Evolutionary conservation across 2,329 filamentous ascomycete species (phyloP).

Genomic region (Pyricularia sp.): DNA sequence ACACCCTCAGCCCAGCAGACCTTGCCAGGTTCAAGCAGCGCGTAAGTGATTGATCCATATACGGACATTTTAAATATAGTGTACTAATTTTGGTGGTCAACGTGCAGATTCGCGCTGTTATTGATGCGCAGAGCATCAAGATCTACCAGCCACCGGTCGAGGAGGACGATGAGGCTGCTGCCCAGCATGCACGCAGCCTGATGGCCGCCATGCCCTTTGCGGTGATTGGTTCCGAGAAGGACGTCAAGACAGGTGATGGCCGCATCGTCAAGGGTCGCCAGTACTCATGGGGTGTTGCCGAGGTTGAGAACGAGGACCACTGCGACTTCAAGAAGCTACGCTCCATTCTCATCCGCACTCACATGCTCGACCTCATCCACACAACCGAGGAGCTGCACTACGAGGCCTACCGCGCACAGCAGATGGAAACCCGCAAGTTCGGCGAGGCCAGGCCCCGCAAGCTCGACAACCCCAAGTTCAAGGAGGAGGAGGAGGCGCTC

Average conservation of each 20-base stretch:
- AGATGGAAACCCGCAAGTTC: slow-evolving; percentile 99
- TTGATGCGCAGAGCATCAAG: slow-evolving; percentile 98
- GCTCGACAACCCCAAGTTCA: slow-evolving; percentile 99
- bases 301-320: slow-evolving; percentile 99
- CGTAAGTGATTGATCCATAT: slow-evolving; percentile 44
- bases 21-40: slow-evolving; percentile 90
- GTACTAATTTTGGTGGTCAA: background rate
- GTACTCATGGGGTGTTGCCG: slow-evolving; percentile 98
- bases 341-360: slow-evolving; percentile 95
- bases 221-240: slow-evolving; percentile 98
- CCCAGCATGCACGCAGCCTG: slow-evolving; percentile 85
- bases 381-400: slow-evolving; percentile 99
- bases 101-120: slow-evolving; percentile 76
- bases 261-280: slow-evolving; percentile 98
- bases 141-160: slow-evolving; percentile 97
- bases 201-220: slow-evolving; percentile 98
- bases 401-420: slow-evolving; percentile 96
- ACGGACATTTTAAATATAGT: background rate
- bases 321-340: slow-evolving; percentile 99
- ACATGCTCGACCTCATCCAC: slow-evolving; percentile 99
- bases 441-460: slow-evolving; percentile 95
- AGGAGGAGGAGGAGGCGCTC: slow-evolving; percentile 97
- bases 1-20: slow-evolving; percentile 89
- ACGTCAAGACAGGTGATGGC: slow-evolving; percentile 91
- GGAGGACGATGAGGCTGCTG: slow-evolving; percentile 95